Percentiles rank a stretch among this genome's conserved stretches.
phyloP scores from a whole-genome alignment of 345 rosid species.

The Populus nigra region DNA sequence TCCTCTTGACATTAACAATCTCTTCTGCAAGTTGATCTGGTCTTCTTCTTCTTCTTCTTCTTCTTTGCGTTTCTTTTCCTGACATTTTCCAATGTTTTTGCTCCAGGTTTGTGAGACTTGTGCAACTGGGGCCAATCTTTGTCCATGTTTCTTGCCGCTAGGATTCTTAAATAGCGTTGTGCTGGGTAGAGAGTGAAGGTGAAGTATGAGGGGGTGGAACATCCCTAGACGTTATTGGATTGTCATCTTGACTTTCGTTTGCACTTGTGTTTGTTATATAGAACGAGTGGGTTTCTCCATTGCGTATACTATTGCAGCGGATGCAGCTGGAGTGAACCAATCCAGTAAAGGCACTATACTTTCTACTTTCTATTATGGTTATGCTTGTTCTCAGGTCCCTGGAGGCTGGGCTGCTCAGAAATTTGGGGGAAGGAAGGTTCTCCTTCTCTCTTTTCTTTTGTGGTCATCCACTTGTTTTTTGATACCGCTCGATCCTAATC shows the following conservation, averaged over 20 bases:
- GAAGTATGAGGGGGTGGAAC: constrained; percentile 51
- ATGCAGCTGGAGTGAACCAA: constrained; percentile 82
- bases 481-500: constrained; percentile 78
- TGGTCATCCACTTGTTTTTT: constrained; percentile 92
- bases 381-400: constrained; percentile 94
- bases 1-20: no score
- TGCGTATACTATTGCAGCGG: constrained; percentile 89
- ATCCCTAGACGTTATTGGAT: constrained; percentile 79
- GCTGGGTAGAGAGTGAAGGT: constrained; percentile 13
- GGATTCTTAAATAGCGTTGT: no score
- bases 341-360: constrained; percentile 88
- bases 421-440: constrained; percentile 83
- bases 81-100: no score
- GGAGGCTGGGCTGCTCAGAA: constrained; percentile 99
- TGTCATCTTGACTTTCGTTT: constrained; percentile 75
- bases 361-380: constrained; percentile 84
- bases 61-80: no score
- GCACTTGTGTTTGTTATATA: constrained; percentile 85
- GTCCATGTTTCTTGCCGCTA: no score
- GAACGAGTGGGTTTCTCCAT: constrained; percentile 98
- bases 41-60: no score
- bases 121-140: no score
- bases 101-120: no score
- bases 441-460: constrained; percentile 76
- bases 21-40: no score